A percentile compares a stretch with the other conserved stretches of the same genome.
Evolutionary conservation across 768 basidiomycete species (phyloP).

Genomic region (Suillus luteus): DNA sequence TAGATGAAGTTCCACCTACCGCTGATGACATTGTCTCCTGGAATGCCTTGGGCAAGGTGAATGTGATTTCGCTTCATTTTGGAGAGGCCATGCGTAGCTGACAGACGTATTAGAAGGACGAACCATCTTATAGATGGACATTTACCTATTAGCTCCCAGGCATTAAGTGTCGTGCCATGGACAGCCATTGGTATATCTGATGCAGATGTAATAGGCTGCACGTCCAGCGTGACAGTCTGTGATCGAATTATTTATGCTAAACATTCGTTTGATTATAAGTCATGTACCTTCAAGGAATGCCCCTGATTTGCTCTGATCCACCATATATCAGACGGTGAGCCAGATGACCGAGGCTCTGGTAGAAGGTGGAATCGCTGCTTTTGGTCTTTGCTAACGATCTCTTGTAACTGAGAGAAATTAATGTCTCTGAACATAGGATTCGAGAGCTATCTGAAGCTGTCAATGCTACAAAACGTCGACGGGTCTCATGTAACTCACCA

Average conservation of each 20-base stretch:
- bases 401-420: slow-evolving; percentile 53
- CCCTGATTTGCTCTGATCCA: slow-evolving; percentile 93
- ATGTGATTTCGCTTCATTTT: slow-evolving; percentile 91
- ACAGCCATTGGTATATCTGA: slow-evolving; percentile 78
- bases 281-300: slow-evolving; percentile 74
- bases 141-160: slow-evolving; percentile 76
- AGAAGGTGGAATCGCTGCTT: slow-evolving; percentile 68
- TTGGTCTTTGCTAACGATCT: slow-evolving; percentile 65
- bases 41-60: slow-evolving; percentile 83
- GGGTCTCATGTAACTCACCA: slow-evolving; percentile 56
- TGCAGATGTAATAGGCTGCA: slow-evolving; percentile 56
- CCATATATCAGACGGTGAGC: slow-evolving; percentile 50
- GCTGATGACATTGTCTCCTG: slow-evolving; percentile 67
- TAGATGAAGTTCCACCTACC: slow-evolving; percentile 49
- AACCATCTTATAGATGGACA: neutral
- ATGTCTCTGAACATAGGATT: slow-evolving; percentile 68
- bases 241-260: neutral
- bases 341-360: slow-evolving; percentile 46
- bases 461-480: slow-evolving; percentile 10
- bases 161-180: slow-evolving; percentile 71
- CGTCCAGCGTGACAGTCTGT: slow-evolving; percentile 69
- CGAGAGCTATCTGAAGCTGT: slow-evolving; percentile 51
- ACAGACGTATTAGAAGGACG: neutral
- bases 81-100: slow-evolving; percentile 73
- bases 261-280: neutral